Percentiles rank a stretch among this genome's conserved stretches.
Conservation (phyloP, 805 yeast genomes). For the Candida loeiensis region DNA sequence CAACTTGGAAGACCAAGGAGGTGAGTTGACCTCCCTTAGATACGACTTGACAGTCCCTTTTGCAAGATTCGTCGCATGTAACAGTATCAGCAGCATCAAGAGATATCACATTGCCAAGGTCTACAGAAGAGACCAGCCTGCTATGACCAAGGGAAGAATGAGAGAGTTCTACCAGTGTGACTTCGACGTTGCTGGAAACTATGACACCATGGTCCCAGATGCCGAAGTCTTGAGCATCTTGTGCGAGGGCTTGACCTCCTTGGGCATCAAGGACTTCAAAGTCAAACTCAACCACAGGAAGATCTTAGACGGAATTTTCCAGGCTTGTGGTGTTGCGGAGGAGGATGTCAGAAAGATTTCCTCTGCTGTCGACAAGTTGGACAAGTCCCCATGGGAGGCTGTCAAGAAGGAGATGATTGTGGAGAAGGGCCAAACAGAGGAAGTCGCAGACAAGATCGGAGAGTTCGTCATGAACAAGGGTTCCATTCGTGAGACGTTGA, state of each 20-base stretch:
- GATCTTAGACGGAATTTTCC: slow-evolving; percentile 91
- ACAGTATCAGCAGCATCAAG: slow-evolving; percentile 83
- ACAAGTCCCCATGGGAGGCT: slow-evolving; percentile 91
- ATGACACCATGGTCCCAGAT: slow-evolving; percentile 95
- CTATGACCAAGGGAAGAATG: slow-evolving; percentile 99
- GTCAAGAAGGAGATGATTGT: slow-evolving; percentile 89
- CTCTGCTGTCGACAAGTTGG: slow-evolving; percentile 94
- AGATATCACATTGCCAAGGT: slow-evolving; percentile 97
- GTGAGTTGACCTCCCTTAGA: slow-evolving; percentile 91
- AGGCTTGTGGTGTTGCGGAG: slow-evolving; percentile 89
- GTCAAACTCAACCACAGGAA: slow-evolving; percentile 93
- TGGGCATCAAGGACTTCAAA: slow-evolving; percentile 87
- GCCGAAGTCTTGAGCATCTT: slow-evolving; percentile 79
- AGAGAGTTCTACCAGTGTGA: slow-evolving; percentile 99
- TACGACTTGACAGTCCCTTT: slow-evolving; percentile 98
- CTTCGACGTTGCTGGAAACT: slow-evolving; percentile 91
- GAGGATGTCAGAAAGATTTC: slow-evolving; percentile 93
- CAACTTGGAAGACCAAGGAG: slow-evolving; percentile 97
- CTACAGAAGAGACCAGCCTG: slow-evolving; percentile 98
- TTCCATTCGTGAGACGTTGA: slow-evolving; percentile 59
- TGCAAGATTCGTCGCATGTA: slow-evolving; percentile 96
- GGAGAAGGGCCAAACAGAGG: slow-evolving; percentile 87
- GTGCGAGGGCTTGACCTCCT: slow-evolving; percentile 77
- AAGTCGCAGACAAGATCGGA: slow-evolving; percentile 90
- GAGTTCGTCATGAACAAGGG: slow-evolving; percentile 87